A percentile compares a stretch with the other conserved stretches of the same genome.
phyloP scores from a whole-genome alignment of 371 early-diverging fungal species.

The Sporodiniella umbellata region DNA sequence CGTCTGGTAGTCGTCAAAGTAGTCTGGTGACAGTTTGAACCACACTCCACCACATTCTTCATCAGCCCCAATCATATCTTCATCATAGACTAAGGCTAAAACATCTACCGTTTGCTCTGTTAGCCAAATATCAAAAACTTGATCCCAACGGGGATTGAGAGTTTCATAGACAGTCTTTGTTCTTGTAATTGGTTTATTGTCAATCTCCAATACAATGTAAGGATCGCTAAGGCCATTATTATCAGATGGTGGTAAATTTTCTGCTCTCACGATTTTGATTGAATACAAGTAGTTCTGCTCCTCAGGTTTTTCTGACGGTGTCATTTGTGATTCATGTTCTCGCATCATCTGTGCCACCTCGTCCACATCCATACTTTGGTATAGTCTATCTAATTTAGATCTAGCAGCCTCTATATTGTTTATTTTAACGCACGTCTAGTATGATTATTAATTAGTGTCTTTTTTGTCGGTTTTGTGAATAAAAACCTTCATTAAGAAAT shows the following conservation, averaged over 20 bases:
- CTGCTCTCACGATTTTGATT: conserved; percentile 60
- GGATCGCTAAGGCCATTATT: conserved; percentile 68
- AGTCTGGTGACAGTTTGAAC: conserved; percentile 60
- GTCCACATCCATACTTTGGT: conserved; percentile 66
- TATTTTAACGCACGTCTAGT: conserved; percentile 58
- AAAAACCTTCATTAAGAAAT: conserved; percentile 55
- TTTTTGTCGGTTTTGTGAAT: background rate
- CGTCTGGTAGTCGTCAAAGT: conserved; percentile 66
- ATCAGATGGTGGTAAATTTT: conserved; percentile 52
- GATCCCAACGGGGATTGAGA: conserved; percentile 90
- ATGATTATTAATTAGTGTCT: background rate
- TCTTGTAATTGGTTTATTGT: conserved; percentile 50
- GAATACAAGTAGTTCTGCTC: conserved; percentile 44
- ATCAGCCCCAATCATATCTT: conserved; percentile 77
- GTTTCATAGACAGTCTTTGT: conserved; percentile 69
- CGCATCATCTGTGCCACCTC: conserved; percentile 50
- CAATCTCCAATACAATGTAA: conserved; percentile 68
- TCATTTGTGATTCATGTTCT: conserved; percentile 28
- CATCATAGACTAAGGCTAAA: conserved; percentile 70
- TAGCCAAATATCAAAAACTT: conserved; percentile 77
- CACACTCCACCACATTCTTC: conserved; percentile 75
- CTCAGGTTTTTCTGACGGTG: conserved; percentile 11
- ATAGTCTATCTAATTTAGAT: conserved; percentile 56
- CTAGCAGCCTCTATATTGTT: conserved; percentile 70
- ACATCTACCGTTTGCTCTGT: conserved; percentile 55